phyloP scores from a whole-genome alignment of 2,329 filamentous ascomycete genomes.

The Fusarium sp. region DNA sequence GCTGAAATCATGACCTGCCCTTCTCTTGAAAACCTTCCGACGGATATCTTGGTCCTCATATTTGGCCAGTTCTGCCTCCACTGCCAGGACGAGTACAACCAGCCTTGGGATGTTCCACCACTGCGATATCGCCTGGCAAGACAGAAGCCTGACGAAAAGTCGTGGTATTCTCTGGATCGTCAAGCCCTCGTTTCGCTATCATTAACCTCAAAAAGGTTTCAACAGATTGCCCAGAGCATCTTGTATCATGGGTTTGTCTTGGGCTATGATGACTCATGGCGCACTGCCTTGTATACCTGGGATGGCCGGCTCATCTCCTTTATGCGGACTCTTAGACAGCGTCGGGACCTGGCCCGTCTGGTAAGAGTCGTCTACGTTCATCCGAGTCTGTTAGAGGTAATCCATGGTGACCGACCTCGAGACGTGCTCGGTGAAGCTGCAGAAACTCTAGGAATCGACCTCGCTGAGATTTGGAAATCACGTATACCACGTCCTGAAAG shows the following conservation, averaged over 20 bases:
- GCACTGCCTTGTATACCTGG: slow-evolving; percentile 5
- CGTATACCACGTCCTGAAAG: not conserved
- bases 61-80: slow-evolving; percentile 17
- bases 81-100: slow-evolving; percentile 5
- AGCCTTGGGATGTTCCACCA: slow-evolving; percentile 9
- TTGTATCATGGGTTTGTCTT: slow-evolving; percentile 18
- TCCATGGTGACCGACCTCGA: not conserved
- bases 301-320: slow-evolving; percentile 18
- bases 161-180: slow-evolving; percentile 16
- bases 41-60: not conserved
- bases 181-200: slow-evolving; percentile 15
- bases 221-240: slow-evolving; percentile 8
- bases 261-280: slow-evolving; percentile 13
- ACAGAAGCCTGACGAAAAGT: not conserved
- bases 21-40: not conserved
- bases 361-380: slow-evolving; percentile 7
- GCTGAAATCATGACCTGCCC: not conserved
- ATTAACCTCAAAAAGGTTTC: slow-evolving; percentile 3
- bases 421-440: slow-evolving; percentile 4
- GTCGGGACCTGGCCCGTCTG: slow-evolving; percentile 6
- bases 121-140: not conserved
- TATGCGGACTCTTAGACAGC: not conserved
- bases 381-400: not conserved
- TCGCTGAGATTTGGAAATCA: slow-evolving; percentile 1
- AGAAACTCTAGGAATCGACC: slow-evolving; percentile 7